These are phyloP conservation scores for Solanum tarapatanum DNA, from an alignment of 257 asterid genomes.

Conservation along the genomic window DNA sequence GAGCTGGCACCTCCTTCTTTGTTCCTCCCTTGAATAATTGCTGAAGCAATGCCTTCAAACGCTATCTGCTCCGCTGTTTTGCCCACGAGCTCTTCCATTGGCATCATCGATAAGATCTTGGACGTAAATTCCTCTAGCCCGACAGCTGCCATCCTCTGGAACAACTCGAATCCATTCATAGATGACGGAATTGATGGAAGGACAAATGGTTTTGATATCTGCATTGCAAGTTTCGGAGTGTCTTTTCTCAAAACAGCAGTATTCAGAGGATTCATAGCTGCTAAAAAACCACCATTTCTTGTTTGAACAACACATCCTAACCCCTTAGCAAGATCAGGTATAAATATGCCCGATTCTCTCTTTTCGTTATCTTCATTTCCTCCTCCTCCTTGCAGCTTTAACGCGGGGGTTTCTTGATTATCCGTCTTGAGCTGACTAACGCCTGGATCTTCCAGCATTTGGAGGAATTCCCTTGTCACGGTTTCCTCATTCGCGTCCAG, in stretches of 20 bases:
- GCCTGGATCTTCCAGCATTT: constrained; percentile 53
- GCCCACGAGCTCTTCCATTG: constrained; percentile 69
- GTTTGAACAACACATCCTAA: constrained; percentile 82
- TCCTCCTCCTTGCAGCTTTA: constrained; percentile 10
- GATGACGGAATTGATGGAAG: constrained; percentile 23
- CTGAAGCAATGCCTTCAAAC: constrained; percentile 86
- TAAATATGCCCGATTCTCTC: constrained; percentile 18
- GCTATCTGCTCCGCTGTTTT: constrained; percentile 93
- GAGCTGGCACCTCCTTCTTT: constrained; percentile 69
- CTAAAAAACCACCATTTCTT: constrained; percentile 73
- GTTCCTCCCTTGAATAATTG: constrained; percentile 68
- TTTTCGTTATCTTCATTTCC: constrained; percentile 13
- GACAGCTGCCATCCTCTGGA: constrained; percentile 58
- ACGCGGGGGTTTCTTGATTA: constrained; percentile 6
- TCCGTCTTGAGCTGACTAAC: constrained; percentile 9
- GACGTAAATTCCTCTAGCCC: constrained; percentile 59
- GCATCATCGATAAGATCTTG: constrained; percentile 50
- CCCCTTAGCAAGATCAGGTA: constrained; percentile 86
- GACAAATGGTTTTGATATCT: constrained; percentile 59
- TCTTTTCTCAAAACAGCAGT: constrained; percentile 31
- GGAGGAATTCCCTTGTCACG: constrained; percentile 76
- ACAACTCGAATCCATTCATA: constrained; percentile 45
- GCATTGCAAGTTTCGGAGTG: constrained; percentile 75
- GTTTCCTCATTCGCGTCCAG: constrained; percentile 79
- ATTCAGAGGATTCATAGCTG: constrained; percentile 66